These are phyloP conservation scores for Panaeolus cyanescens DNA, from an alignment of 768 basidiomycete species.

Conservation along the genomic window DNA sequence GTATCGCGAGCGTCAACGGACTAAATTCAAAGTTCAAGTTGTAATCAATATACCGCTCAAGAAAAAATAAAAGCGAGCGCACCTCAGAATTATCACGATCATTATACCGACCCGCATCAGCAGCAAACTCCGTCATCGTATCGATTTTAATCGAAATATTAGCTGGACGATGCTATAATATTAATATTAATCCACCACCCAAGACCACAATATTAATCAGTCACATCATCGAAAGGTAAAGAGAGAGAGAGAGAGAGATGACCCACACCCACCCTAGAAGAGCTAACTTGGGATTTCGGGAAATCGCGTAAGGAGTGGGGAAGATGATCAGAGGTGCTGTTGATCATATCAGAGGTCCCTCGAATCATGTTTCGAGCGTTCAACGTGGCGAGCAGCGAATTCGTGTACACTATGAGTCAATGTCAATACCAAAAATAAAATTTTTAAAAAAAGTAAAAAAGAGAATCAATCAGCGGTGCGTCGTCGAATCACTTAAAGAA, in stretches of 20 bases:
- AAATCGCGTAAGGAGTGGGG: conserved; percentile 41
- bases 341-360: conserved; percentile 35
- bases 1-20: no score
- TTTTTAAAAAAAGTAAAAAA: background rate
- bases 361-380: conserved; percentile 55
- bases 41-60: no score
- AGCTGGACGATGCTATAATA: conserved; percentile 32
- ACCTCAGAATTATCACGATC: conserved; percentile 26
- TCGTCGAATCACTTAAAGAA: no score
- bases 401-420: conserved; percentile 49
- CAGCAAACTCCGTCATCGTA: conserved; percentile 51
- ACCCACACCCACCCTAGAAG: conserved; percentile 30
- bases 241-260: background rate
- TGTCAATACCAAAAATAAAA: background rate
- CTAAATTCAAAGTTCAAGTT: no score
- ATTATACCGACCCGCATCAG: conserved; percentile 38
- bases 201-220: no score
- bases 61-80: background rate
- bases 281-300: conserved; percentile 30
- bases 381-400: conserved; percentile 60
- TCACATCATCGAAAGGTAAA: background rate
- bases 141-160: conserved; percentile 60
- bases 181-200: no score
- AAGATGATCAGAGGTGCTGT: conserved; percentile 42
- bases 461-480: no score